Base-by-base conservation (phyloP, 106 monocot species). In the Apostasia shenzhenica region DNA sequence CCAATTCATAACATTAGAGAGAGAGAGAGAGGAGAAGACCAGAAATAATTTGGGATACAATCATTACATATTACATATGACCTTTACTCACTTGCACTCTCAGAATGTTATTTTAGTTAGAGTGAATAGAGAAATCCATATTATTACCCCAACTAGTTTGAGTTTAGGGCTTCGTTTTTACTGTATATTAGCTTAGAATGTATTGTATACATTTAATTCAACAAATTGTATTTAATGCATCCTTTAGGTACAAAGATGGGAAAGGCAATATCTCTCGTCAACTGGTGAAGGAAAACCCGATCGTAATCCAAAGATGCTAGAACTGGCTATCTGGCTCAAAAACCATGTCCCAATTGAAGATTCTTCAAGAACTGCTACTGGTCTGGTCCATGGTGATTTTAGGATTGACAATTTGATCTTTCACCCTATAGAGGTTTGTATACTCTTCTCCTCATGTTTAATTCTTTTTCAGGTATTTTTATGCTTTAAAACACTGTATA, bases 361-460 rank as follows among this genome's bases (percentile, higher is more conserved):
- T 79, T 90, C 90, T 43, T 85, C 70, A 0, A 70, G 60, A 73
- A 60, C 45, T 40, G 80, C 77, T 66, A 83, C 85, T 55, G 89
- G 99, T 81, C 81, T 99, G 75, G 99, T 99, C 65, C 99, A 99
- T 84, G 99, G 99, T 60, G 99, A 99, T 69, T 99, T 75, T 71
- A 82, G 93, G 26, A 79, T 88, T 59, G 99, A 99, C 80, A 99
- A 99, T 84, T 75, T 99, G n/a, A 79, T 99, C 71, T 99, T 99
- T 71, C 99, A 99, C 78, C 86, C 99, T 40, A 47, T 72, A 0
- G 80, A 99, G 89, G 75, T 65, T 48, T 65, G 65, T 48, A 65
- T 26, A 26, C 26, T 26, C 26, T 26, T 26, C 26, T 26, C 26
- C 26, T 26, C 26, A 26, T 26, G 26, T 26, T 26, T 26, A 26